phyloP scores from a whole-genome alignment of 2,329 filamentous ascomycete genomes.

The Stagonosporopsis vannaccii region DNA sequence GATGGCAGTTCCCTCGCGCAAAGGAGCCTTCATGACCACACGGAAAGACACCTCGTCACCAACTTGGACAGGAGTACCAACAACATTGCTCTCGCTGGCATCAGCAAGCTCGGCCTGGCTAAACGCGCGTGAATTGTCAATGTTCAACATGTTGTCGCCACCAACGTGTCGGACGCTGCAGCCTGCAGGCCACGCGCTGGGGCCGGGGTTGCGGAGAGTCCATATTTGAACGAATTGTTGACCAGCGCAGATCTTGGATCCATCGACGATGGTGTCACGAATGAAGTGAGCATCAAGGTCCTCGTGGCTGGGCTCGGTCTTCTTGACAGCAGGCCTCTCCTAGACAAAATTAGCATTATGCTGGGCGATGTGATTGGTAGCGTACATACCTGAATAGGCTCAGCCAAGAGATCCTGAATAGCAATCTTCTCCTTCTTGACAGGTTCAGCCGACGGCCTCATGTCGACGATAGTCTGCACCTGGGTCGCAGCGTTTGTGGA shows the following conservation, averaged over 20 bases:
- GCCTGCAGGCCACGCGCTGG: constrained; percentile 81
- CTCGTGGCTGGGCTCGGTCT: constrained; percentile 8
- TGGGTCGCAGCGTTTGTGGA: constrained; percentile 63
- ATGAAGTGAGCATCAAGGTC: constrained; percentile 73
- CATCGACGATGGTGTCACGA: constrained; percentile 79
- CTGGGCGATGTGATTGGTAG: constrained; percentile 30
- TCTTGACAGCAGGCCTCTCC: constrained; percentile 36
- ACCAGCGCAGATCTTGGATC: constrained; percentile 73
- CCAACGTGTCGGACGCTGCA: constrained; percentile 91
- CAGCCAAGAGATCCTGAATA: constrained; percentile 46
- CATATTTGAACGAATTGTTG: constrained; percentile 87
- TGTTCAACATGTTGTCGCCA: constrained; percentile 94
- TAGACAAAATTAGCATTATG: constrained; percentile 31
- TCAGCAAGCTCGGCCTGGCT: constrained; percentile 77
- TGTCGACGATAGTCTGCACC: constrained; percentile 67
- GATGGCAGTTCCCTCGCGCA: constrained; percentile 78
- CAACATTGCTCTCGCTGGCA: constrained; percentile 83
- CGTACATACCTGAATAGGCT: constrained; percentile 31
- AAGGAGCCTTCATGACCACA: constrained; percentile 81
- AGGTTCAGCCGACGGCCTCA: constrained; percentile 66
- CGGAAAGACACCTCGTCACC: constrained; percentile 83
- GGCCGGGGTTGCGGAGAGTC: constrained; percentile 86
- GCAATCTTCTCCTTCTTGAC: constrained; percentile 53
- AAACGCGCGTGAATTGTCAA: constrained; percentile 81
- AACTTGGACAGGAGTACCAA: constrained; percentile 71